These are phyloP conservation scores for Colletotrichum scovillei DNA, from an alignment of 2,329 filamentous ascomycete species.

Conservation along the genomic window DNA sequence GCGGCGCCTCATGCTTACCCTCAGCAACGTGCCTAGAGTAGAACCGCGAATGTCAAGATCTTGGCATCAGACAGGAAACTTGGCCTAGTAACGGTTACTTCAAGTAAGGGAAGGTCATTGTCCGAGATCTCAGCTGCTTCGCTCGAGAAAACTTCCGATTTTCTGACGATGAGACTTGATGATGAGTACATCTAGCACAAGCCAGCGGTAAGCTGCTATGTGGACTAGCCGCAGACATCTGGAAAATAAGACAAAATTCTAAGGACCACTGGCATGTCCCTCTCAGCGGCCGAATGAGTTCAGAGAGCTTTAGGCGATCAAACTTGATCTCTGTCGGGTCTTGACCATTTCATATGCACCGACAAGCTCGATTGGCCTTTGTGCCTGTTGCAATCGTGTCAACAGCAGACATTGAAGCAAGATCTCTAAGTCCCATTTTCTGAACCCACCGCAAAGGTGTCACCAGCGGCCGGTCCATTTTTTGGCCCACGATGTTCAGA, in stretches of 20 bases:
- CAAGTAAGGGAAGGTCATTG: too few relatives aligned
- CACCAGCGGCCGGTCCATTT: background rate
- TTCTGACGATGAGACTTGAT: too few relatives aligned
- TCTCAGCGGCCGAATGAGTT: background rate
- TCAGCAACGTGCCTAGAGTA: background rate
- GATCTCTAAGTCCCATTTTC: background rate
- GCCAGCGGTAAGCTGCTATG: background rate
- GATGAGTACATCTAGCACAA: too few relatives aligned
- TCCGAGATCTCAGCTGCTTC: too few relatives aligned
- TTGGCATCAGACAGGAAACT: background rate
- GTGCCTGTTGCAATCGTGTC: background rate
- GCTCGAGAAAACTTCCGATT: too few relatives aligned
- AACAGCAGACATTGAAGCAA: background rate
- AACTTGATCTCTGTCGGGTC: background rate
- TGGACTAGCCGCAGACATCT: background rate
- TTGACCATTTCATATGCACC: background rate
- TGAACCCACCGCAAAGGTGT: background rate
- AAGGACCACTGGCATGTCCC: too few relatives aligned
- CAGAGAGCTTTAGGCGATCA: background rate
- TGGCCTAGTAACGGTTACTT: too few relatives aligned
- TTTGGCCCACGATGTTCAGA: constrained; percentile 5
- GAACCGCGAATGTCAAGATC: background rate
- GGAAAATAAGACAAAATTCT: too few relatives aligned
- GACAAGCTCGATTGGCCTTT: background rate
- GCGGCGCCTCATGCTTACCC: background rate